Percentiles rank a stretch among this genome's conserved stretches.
Evolutionary conservation across 371 early-diverging fungal species (phyloP).

Genomic region (Choanephora cucurbitarum): DNA sequence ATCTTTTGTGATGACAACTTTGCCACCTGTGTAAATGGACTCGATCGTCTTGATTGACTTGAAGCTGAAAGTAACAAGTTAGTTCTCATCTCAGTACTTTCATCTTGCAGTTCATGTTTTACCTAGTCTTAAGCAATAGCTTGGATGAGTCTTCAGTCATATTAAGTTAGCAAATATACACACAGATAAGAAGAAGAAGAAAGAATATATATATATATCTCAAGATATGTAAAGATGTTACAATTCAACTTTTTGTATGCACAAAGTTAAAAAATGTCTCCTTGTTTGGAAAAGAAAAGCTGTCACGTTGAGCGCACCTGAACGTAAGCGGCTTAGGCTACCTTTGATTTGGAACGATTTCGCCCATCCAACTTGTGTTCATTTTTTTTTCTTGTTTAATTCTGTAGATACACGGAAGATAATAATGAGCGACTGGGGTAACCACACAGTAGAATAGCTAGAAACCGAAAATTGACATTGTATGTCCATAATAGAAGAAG

Average conservation of each 20-base stretch:
- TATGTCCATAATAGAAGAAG: slow-evolving; percentile 33
- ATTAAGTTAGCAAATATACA: background rate
- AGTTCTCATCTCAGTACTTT: background rate
- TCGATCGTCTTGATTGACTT: slow-evolving; percentile 79
- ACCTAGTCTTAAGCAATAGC: slow-evolving; percentile 27
- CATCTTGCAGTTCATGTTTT: background rate
- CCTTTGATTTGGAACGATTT: background rate
- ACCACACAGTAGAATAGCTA: slow-evolving; percentile 17
- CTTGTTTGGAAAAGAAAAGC: too few species aligned
- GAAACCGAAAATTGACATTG: background rate
- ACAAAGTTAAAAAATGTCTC: background rate
- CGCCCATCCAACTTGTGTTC: background rate
- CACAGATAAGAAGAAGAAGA: too few species aligned
- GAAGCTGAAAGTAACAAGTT: slow-evolving; percentile 52
- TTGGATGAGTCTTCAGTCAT: slow-evolving; percentile 23
- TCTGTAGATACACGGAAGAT: background rate
- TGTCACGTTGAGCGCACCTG: too few species aligned
- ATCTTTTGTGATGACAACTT: slow-evolving; percentile 72
- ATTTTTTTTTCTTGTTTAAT: background rate
- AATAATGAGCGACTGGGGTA: slow-evolving; percentile 75
- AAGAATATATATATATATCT: too few species aligned
- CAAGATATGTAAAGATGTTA: background rate
- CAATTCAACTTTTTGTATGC: background rate
- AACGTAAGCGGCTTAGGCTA: too few species aligned
- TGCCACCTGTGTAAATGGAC: slow-evolving; percentile 94